Evolutionary conservation across 2,329 filamentous ascomycete species (phyloP), one percentile per base, ranked within the genome.

Genomic region (Huntiella omanensis): DNA sequence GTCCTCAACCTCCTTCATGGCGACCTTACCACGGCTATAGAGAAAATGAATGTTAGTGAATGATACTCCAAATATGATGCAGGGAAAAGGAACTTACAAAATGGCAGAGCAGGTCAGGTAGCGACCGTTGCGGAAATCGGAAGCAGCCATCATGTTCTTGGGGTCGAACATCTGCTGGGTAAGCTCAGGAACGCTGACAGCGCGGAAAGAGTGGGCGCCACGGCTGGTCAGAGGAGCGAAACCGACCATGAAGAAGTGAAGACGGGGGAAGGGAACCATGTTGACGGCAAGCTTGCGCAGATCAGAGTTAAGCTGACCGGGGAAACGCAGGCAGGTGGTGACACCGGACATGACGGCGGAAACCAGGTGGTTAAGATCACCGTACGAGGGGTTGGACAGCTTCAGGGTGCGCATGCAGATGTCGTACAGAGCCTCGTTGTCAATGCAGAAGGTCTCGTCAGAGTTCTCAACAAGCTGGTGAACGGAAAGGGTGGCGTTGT

Each of bases 71-170:
- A 43, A 19, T 33, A 39, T 34, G 13, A 15, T 13, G 35, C 16
- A 33, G 15, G 48, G 34, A 46, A 39, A 12, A 37, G 17, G 16
- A 52, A 69, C 76, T 67, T 66, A 81, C 77, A 98, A 98, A 70
- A 98, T 94, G 64, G 91, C 87, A 66, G 82, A 96, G 81, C 91
- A 98, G 58, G 91, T 98, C 62, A 98, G 79, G 76, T 98, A 98
- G 61, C 91, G 91, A 66, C 91, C 91, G 68, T 96, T 98, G 61
- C 91, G 85, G 86, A 98, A 98, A 73, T 98, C 91, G 54, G 87
- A 92, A 55, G 91, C 91, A 70, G 91, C 91, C 91, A 98, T 98
- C 88, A 98, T 98, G 81, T 98, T 98, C 86, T 96, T 98, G 61
- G 91, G 88, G 74, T 98, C 91, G 75, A 93, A 98, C 86, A 98